Base-by-base conservation (phyloP, 2,329 filamentous ascomycete species). In the Chaetothyriales sp. region DNA sequence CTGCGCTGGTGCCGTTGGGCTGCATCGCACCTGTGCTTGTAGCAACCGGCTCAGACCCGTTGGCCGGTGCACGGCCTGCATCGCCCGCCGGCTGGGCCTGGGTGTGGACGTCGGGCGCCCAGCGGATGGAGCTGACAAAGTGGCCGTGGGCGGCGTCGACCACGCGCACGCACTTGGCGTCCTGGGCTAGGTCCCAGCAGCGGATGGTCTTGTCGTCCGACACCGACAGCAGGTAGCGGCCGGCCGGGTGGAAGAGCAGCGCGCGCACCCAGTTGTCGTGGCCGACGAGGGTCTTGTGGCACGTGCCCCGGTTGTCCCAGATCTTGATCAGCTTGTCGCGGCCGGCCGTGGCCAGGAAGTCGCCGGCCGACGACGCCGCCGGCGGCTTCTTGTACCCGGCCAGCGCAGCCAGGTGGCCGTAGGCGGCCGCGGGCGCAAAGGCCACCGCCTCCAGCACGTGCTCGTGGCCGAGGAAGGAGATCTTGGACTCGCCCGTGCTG, bases 201-300 rank as follows among this genome's bases (percentile, higher is more conserved):
- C 89, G 77, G 54, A 97, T 75, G 4, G 87, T 89, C 71, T 92
- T 94, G 70, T 97, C 90, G 65, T 97, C 90, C 15, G 84, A 79
- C 18, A 85, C 86, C 5, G 84, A 89, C 5, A 97, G 70, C 1
- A 97, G 76, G 63, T 92, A 95, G 68, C 90, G 94, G 44, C 90
- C 90, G 7, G 87, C 86, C 0, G 90, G 90, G 62, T 95, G 90
- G 66, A 95, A 97, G 8, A 88, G 81, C 5, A 95, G 69, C 0
- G 78, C 85, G 29, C 88, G 81, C 7, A 97, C 81, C 90, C 90
- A 97, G 65, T 95, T 95, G 66, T 95, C 89, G 65, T 95, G 90
- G 1, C 90, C 90, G 1, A 81, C 71, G 1, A 97, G 73, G 0
- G 85, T 92, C 66, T 88, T 90, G 64, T 95, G 81, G 57, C 87